These are phyloP conservation scores for Penicillium waksmanii DNA, from an alignment of 495 filamentous ascomycete genomes.

Conservation along the genomic window DNA sequence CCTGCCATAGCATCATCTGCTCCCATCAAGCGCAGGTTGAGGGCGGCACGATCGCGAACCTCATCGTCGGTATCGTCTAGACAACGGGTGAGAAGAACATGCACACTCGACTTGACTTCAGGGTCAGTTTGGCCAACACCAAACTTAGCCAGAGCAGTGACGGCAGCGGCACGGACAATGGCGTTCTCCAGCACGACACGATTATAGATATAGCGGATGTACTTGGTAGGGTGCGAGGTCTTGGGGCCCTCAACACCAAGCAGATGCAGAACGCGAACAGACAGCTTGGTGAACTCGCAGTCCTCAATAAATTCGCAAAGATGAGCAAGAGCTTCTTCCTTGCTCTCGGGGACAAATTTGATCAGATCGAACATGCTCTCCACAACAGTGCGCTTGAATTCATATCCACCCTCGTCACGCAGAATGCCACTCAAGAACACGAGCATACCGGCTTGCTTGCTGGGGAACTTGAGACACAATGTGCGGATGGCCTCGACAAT, in stretches of 20 bases:
- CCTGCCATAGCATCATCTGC: constrained; percentile 83
- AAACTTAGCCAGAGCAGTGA: constrained; percentile 95
- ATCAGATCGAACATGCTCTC: constrained; percentile 99
- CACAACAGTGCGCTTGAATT: constrained; percentile 96
- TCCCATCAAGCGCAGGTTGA: constrained; percentile 87
- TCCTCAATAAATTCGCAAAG: constrained; percentile 99
- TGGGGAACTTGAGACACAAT: constrained; percentile 95
- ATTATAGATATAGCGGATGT: constrained; percentile 99
- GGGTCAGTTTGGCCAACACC: constrained; percentile 95
- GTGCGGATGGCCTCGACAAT: constrained; percentile 98
- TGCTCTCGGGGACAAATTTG: constrained; percentile 97
- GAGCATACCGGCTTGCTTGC: constrained; percentile 97
- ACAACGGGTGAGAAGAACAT: constrained; percentile 89
- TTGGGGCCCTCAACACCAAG: constrained; percentile 94
- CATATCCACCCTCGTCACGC: constrained; percentile 95
- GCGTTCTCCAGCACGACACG: constrained; percentile 97
- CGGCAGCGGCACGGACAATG: constrained; percentile 91
- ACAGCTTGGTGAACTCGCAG: constrained; percentile 98
- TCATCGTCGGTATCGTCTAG: constrained; percentile 98
- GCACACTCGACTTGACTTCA: constrained; percentile 93
- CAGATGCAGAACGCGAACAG: constrained; percentile 91
- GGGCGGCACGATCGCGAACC: constrained; percentile 91
- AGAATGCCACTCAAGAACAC: constrained; percentile 93
- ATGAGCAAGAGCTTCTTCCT: constrained; percentile 95
- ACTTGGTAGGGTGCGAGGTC: constrained; percentile 95